Evolutionary conservation across 2,329 filamentous ascomycete genomes (phyloP), one percentile per base, ranked within the genome.

Genomic region (Ilyonectria sp.): DNA sequence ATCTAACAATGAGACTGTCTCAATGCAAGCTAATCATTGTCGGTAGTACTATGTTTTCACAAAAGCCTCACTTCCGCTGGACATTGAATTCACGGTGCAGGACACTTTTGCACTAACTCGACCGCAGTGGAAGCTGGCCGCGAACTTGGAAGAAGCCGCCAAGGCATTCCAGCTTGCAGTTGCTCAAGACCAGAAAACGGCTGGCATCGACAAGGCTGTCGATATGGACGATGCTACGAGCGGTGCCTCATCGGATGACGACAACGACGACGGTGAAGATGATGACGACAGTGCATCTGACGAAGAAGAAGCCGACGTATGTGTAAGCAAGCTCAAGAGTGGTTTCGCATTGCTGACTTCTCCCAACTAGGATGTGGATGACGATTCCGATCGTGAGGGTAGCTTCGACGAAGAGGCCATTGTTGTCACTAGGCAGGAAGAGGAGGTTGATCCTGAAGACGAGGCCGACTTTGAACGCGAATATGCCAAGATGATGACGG

Each of bases 381-480:
- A 85, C 9, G 81, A 82, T 15, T 89, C 86, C 3, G 82, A 83
- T 37, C 79, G 84, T 44, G 89, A 89, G 43, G 91, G 87, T 33
- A 91, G 91, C 46, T 92, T 92, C 10, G 92, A 93, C 67, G 94
- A 98, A 70, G 95, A 98, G 79, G 90, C 93, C 26, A 97, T 98
- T 73, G 89, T 98, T 49, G 95, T 99, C 54, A 97, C 94, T 50
- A 91, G 95, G 67, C 92, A 95, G 76, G 93, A 97, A 79, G 94
- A 98, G 78, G 90, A 95, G 74, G 88, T 95, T 63, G 95, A 99
- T 72, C 95, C 95, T 0, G 95, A 98, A 82, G 94, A 92, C 46
- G 96, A 99, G 77, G 96, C 95, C 7, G 96, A 99, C 47, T 99
- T 99, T 79, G 97, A 99, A 78, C 93, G 95, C 75, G 96, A 98